A percentile compares a stretch with the other conserved stretches of the same genome.
Conservation (phyloP, 148 eudicot genomes). For the Vaccinium vitisidaea region DNA sequence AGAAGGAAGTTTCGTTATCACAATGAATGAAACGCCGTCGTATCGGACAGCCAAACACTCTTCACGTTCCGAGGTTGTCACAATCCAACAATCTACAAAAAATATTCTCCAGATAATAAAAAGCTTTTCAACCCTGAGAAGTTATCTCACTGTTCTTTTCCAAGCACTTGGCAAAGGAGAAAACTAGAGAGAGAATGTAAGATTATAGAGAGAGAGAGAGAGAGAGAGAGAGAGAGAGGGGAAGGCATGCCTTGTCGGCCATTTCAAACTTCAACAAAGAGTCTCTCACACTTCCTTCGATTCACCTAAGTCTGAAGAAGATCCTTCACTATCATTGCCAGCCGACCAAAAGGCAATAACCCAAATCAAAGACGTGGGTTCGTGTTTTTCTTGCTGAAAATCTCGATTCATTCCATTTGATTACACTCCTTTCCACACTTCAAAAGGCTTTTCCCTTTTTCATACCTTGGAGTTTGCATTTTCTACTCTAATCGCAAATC, state of each 20-base stretch:
- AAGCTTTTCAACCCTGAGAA: constrained; percentile 27
- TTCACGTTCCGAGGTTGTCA: constrained; percentile 21
- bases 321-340: constrained; percentile 19
- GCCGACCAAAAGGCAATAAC: constrained; percentile 11
- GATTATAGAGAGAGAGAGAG: constrained; percentile 11
- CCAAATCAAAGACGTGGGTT: constrained; percentile 15
- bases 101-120: constrained; percentile 5
- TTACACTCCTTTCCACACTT: constrained; percentile 16
- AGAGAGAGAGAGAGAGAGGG: constrained; percentile 30
- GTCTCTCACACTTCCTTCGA: constrained; percentile 15
- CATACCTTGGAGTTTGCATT: neutral
- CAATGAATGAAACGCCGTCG: too few species aligned
- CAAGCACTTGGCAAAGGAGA: constrained; percentile 23
- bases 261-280: constrained; percentile 41
- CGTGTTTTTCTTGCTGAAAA: constrained; percentile 11
- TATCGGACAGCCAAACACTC: neutral
- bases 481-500: too few species aligned
- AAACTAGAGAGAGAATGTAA: constrained; percentile 16
- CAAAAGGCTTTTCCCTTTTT: neutral
- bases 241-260: constrained; percentile 84
- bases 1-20: too few species aligned
- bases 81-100: constrained; percentile 23
- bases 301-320: constrained; percentile 14
- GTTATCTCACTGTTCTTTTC: constrained; percentile 12
- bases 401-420: constrained; percentile 34